A percentile compares a stretch with the other conserved stretches of the same genome.
Conservation (phyloP, 148 eudicot species). For the Drosera capensis region DNA sequence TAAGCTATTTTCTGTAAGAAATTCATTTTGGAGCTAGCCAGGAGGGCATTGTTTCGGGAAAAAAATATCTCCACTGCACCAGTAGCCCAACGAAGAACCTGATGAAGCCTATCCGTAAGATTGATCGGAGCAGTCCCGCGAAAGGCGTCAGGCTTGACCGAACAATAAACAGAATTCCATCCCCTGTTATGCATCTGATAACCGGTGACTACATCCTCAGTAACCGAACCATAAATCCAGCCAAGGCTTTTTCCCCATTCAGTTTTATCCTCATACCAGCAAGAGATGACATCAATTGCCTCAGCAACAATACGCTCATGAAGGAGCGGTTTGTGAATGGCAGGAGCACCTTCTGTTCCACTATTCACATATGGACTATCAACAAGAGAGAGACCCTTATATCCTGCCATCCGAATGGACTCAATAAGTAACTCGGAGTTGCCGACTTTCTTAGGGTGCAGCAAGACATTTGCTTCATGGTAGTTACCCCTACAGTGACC, state of each 20-base stretch:
- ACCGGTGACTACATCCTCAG: conserved; percentile 93
- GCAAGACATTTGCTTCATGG: conserved; percentile 68
- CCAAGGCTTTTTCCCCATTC: conserved; percentile 91
- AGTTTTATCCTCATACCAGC: conserved; percentile 95
- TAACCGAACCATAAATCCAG: conserved; percentile 22
- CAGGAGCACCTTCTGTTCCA: conserved; percentile 85
- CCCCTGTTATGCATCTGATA: conserved; percentile 92
- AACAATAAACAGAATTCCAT: conserved; percentile 80
- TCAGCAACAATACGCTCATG: conserved; percentile 79
- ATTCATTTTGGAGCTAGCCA: conserved; percentile 82
- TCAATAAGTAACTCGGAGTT: conserved; percentile 64
- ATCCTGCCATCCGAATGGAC: conserved; percentile 80
- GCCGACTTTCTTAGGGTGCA: conserved; percentile 71
- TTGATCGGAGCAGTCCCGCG: conserved; percentile 92
- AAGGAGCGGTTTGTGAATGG: conserved; percentile 62
- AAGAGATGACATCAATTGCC: conserved; percentile 72
- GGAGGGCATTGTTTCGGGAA: conserved; percentile 78
- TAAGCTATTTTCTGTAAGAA: conserved; percentile 69
- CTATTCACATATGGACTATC: conserved; percentile 86
- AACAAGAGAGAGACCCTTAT: conserved; percentile 77
- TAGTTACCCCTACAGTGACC: conserved; percentile 69
- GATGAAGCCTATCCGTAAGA: conserved; percentile 86
- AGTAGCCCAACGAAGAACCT: conserved; percentile 31
- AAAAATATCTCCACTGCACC: conserved; percentile 91
- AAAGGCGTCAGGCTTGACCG: conserved; percentile 76